Evolutionary conservation across 768 basidiomycete genomes (phyloP), one percentile per base, ranked within the genome.

Genomic region (Nidula microcarpa): DNA sequence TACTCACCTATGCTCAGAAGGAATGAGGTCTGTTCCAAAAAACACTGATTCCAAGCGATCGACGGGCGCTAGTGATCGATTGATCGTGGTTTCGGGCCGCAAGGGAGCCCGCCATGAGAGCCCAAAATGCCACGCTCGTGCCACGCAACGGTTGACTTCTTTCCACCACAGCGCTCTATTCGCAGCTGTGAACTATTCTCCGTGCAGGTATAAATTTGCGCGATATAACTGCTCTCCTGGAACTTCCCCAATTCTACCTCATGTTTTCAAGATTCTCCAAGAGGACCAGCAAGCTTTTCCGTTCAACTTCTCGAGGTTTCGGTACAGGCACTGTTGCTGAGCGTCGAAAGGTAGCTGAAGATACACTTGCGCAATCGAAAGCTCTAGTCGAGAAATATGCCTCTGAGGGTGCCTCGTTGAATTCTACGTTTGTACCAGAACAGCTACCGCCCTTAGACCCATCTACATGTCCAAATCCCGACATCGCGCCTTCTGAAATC

Each of bases 361-460:
- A 70, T 47, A 71, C 69, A 7, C 62, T 71, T 33, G 49, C 55
- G 5, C 65, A 61, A 9, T 67, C 68, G 0, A 33, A 52, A 16
- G 50, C 52, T 3, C 65, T 75, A 17, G 59, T 67, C 17, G 43
- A 53, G 1, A 54, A 65, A 30, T 64, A 71, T 53, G 49, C 55
- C 4, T n/a, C 52, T 10, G 60, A 68, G 47, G 71, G 71, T 7
- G 72, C 72, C 1, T 64, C 68, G 2, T 17, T 41, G 5, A 63
- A 68, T 33, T 69, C 69, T 5, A 58, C 45, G 4, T 74, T 73
- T 51, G 33, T 64, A 30, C 35, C 45, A 16, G 52, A 62, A 7
- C 68, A 71, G 34, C 57, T 73, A 10, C 59, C 64, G 14, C 43
- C 59, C 6, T 61, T 72, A 32, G 57, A 63, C 30, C 43, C 52